A percentile compares a stretch with the other conserved stretches of the same genome.
These are phyloP conservation scores for Oryza australiensis DNA, from an alignment of 176 grass and related monocot species.

Conservation along the genomic window DNA sequence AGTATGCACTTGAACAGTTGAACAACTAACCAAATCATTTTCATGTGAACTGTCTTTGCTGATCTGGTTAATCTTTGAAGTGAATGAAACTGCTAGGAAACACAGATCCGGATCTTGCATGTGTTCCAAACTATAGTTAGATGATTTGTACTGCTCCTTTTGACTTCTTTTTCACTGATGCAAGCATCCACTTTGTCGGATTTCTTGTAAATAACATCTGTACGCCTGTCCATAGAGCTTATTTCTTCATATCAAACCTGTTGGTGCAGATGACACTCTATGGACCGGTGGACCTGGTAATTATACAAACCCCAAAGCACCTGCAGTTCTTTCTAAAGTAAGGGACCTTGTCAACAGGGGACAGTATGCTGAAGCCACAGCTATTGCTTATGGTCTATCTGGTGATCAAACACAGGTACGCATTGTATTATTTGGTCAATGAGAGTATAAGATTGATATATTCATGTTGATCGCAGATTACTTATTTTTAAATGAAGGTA, in stretches of 20 bases:
- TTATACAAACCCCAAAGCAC: constrained; percentile 75
- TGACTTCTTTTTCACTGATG: constrained; percentile 1
- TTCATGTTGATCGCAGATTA: constrained; percentile 20
- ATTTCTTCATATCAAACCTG: constrained; percentile 36
- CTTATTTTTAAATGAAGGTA: constrained; percentile 58
- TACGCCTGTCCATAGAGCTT: not conserved
- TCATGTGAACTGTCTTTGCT: not conserved
- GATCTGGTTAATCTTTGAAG: not conserved
- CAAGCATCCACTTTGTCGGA: not conserved
- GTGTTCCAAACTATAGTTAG: not conserved
- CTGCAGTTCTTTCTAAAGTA: constrained; percentile 71
- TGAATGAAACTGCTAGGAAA: not conserved
- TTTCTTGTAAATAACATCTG: constrained; percentile 9
- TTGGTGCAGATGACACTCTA: constrained; percentile 82
- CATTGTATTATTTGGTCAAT: constrained; percentile 23
- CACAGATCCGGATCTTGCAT: not conserved
- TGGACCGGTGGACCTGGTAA: constrained; percentile 90
- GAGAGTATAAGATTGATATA: not conserved
- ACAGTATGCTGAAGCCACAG: constrained; percentile 66
- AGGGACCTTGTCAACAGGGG: constrained; percentile 78
- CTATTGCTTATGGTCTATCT: constrained; percentile 61
- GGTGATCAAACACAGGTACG: constrained; percentile 63
- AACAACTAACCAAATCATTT: not conserved
- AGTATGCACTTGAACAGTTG: not conserved
- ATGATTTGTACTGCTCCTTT: not conserved